A percentile compares a stretch with the other conserved stretches of the same genome.
Conservation (phyloP, 2,329 filamentous ascomycete species). For the Hypoxylon sp. region DNA sequence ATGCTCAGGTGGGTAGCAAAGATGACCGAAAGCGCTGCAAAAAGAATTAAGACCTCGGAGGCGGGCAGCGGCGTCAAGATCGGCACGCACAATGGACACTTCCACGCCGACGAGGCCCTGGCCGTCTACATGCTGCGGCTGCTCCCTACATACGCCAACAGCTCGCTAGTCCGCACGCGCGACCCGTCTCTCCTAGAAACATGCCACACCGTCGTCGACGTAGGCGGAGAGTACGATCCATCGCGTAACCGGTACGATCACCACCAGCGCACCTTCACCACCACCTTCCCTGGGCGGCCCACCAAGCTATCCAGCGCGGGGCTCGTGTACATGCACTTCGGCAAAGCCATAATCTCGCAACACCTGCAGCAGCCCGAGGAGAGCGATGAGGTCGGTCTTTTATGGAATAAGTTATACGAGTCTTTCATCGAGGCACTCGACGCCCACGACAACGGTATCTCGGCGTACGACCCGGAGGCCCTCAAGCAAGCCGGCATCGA, state of each 20-base stretch:
- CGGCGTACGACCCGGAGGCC: slow-evolving; percentile 79
- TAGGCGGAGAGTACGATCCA: slow-evolving; percentile 93
- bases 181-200: slow-evolving; percentile 81
- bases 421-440: slow-evolving; percentile 96
- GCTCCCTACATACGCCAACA: slow-evolving; percentile 82
- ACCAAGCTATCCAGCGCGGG: slow-evolving; percentile 96
- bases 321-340: slow-evolving; percentile 96
- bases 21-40: slow-evolving; percentile 80
- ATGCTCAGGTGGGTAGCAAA: slow-evolving; percentile 62
- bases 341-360: slow-evolving; percentile 81
- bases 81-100: slow-evolving; percentile 97
- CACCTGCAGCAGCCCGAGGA: slow-evolving; percentile 68
- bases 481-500: slow-evolving; percentile 78
- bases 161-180: slow-evolving; percentile 85
- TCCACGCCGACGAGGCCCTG: slow-evolving; percentile 98
- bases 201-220: slow-evolving; percentile 97
- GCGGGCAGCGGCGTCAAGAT: slow-evolving; percentile 69
- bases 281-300: slow-evolving; percentile 83
- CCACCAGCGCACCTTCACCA: slow-evolving; percentile 91
- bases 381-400: slow-evolving; percentile 75
- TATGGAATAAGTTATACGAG: slow-evolving; percentile 91
- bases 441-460: slow-evolving; percentile 97
- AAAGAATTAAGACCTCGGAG: slow-evolving; percentile 81
- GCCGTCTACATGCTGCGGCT: slow-evolving; percentile 95
- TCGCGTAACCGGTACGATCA: slow-evolving; percentile 88